These are phyloP conservation scores for Penicillium sp. DNA, from an alignment of 2,329 filamentous ascomycete species.

Conservation along the genomic window DNA sequence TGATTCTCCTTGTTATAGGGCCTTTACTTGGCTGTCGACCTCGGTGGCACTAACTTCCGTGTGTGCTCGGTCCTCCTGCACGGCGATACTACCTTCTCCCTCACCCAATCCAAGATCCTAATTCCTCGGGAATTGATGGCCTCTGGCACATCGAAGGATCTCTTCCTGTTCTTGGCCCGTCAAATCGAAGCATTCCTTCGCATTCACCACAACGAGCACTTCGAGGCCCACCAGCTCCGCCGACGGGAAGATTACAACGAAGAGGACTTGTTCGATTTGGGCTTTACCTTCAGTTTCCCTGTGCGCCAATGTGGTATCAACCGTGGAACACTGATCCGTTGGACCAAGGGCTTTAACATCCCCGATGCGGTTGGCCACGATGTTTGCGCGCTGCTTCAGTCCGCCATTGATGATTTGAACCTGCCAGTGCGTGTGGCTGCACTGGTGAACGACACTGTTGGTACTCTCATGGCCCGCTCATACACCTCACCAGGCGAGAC, in stretches of 20 bases:
- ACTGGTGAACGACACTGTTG: slow-evolving; percentile 95
- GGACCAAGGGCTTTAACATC: slow-evolving; percentile 99
- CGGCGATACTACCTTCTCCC: slow-evolving; percentile 90
- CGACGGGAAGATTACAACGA: slow-evolving; percentile 64
- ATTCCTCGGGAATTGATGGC: slow-evolving; percentile 90
- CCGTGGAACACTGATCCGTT: slow-evolving; percentile 88
- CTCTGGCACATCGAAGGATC: slow-evolving; percentile 77
- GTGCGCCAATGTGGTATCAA: slow-evolving; percentile 94
- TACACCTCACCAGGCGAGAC: slow-evolving; percentile 90
- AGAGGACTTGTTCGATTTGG: slow-evolving; percentile 83
- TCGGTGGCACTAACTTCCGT: slow-evolving; percentile 98
- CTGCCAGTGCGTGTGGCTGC: slow-evolving; percentile 94
- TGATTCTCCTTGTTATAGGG: slow-evolving; percentile 57
- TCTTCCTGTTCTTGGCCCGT: slow-evolving; percentile 89
- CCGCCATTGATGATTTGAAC: slow-evolving; percentile 80
- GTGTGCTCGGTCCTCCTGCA: slow-evolving; percentile 94
- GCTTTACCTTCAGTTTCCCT: slow-evolving; percentile 99
- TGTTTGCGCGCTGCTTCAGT: slow-evolving; percentile 85
- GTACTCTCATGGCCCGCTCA: slow-evolving; percentile 94
- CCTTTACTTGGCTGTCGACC: slow-evolving; percentile 90
- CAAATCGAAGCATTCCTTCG: slow-evolving; percentile 88
- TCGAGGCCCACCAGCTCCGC: slow-evolving; percentile 67
- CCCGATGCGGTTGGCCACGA: slow-evolving; percentile 92
- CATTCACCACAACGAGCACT: slow-evolving; percentile 84
- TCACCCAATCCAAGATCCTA: slow-evolving; percentile 88